phyloP scores from a whole-genome alignment of 805 yeast genomes.

The Komagataella ulmi region DNA sequence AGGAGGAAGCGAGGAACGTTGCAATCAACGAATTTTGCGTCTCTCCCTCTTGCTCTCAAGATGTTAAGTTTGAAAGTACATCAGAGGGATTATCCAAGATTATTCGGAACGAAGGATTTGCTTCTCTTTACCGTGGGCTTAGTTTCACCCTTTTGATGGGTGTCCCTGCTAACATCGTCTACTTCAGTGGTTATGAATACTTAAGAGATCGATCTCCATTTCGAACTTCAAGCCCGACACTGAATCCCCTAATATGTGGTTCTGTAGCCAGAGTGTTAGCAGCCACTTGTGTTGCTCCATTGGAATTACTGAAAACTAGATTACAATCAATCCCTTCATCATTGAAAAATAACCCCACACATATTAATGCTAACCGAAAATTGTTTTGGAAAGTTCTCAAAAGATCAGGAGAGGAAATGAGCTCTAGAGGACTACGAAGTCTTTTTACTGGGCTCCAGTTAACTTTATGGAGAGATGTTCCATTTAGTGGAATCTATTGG shows the following conservation, averaged over 20 bases:
- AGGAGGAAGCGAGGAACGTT: neutral
- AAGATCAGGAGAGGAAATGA: conserved; percentile 26
- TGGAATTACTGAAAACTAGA: conserved; percentile 79
- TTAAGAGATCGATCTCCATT: conserved; percentile 66
- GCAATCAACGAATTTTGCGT: conserved; percentile 21
- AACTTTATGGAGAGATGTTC: conserved; percentile 95
- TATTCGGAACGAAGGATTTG: conserved; percentile 55
- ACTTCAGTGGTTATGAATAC: conserved; percentile 87
- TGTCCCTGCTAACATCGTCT: conserved; percentile 84
- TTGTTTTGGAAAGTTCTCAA: conserved; percentile 23
- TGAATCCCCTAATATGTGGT: conserved; percentile 80
- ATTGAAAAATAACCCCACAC: conserved; percentile 12
- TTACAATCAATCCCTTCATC: conserved; percentile 67
- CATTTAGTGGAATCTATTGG: conserved; percentile 95
- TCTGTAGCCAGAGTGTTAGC: conserved; percentile 71
- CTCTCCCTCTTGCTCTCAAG: conserved; percentile 26
- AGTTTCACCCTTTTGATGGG: conserved; percentile 78
- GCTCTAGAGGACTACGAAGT: conserved; percentile 41
- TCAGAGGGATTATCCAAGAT: conserved; percentile 61
- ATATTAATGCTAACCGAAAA: conserved; percentile 15
- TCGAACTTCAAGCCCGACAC: conserved; percentile 13
- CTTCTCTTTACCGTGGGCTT: conserved; percentile 82
- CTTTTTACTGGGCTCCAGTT: conserved; percentile 77
- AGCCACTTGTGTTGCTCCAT: conserved; percentile 75
- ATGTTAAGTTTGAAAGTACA: conserved; percentile 45